These are phyloP conservation scores for Neophaeococcomyces mojaviensis DNA, from an alignment of 2,329 filamentous ascomycete genomes.

Conservation along the genomic window DNA sequence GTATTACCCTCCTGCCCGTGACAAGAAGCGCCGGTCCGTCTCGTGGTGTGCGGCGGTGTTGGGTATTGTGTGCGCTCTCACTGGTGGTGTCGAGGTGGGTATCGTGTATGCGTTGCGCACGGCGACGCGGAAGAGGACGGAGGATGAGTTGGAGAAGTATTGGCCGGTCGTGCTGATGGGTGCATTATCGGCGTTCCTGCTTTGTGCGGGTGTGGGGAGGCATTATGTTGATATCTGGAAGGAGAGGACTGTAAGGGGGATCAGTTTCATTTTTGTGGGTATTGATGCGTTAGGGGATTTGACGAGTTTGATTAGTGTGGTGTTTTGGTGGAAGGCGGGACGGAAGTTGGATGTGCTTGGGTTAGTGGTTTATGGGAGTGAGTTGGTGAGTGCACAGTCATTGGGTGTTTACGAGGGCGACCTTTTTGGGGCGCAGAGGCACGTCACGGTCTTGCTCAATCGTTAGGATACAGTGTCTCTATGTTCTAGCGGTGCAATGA, in stretches of 20 bases:
- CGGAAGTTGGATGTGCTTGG: constrained; percentile 49
- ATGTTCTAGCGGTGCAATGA: too few relatives aligned
- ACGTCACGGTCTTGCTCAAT: too few relatives aligned
- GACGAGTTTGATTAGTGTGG: constrained; percentile 57
- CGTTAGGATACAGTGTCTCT: too few relatives aligned
- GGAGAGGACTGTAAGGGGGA: constrained; percentile 59
- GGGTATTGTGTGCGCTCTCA: constrained; percentile 44
- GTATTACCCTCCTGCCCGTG: constrained; percentile 34
- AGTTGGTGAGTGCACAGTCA: constrained; percentile 48
- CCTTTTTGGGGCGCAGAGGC: too few relatives aligned
- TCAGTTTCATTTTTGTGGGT: constrained; percentile 64
- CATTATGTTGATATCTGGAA: constrained; percentile 65
- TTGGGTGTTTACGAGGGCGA: too few relatives aligned
- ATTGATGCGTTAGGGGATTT: constrained; percentile 64
- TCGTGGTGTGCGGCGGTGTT: constrained; percentile 43
- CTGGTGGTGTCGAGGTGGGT: constrained; percentile 53
- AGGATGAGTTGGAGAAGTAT: constrained; percentile 18
- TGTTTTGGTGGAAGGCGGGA: constrained; percentile 46
- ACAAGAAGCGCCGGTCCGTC: constrained; percentile 49
- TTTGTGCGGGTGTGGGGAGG: constrained; percentile 58
- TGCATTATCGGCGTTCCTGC: constrained; percentile 53
- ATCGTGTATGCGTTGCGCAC: constrained; percentile 52
- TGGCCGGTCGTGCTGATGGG: constrained; percentile 65
- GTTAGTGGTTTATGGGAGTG: constrained; percentile 59
- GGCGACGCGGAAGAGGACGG: constrained; percentile 36